Percentiles rank a stretch among this genome's conserved stretches.
These are phyloP conservation scores for Lachnellula hyalina DNA, from an alignment of 2,329 filamentous ascomycete species.

Conservation along the genomic window DNA sequence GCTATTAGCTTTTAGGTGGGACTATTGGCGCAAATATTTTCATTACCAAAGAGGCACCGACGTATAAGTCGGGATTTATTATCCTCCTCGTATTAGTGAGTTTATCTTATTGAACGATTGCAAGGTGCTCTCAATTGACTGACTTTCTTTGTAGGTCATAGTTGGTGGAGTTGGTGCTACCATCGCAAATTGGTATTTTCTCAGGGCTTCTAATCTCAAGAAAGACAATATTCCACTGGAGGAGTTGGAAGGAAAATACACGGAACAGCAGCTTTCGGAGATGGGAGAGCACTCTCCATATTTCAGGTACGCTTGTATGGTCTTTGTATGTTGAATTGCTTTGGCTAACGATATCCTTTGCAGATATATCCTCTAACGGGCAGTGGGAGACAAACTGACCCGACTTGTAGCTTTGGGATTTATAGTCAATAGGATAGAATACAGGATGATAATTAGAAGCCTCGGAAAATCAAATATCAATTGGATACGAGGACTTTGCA, in stretches of 20 bases:
- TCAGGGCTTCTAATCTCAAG: constrained; percentile 8
- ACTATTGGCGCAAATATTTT: constrained; percentile 12
- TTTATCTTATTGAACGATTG: constrained; percentile 27
- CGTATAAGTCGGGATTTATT: constrained; percentile 34
- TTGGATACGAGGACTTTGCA: too few species aligned
- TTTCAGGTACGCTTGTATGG: constrained; percentile 26
- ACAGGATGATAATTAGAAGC: too few species aligned
- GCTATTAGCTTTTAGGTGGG: constrained; percentile 2
- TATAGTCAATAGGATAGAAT: too few species aligned
- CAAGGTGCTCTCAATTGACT: not conserved
- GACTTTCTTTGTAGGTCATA: constrained; percentile 18
- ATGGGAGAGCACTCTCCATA: constrained; percentile 33
- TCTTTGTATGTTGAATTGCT: not conserved
- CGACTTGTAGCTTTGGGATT: too few species aligned
- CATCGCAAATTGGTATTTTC: constrained; percentile 9
- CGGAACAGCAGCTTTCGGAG: constrained; percentile 26
- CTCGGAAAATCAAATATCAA: too few species aligned
- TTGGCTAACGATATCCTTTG: too few species aligned
- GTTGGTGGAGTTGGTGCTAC: constrained; percentile 6
- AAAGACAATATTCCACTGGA: constrained; percentile 32
- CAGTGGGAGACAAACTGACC: too few species aligned
- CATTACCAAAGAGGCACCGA: constrained; percentile 29
- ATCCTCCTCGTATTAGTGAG: constrained; percentile 32
- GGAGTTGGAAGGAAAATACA: constrained; percentile 47
- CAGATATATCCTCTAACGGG: too few species aligned